Conservation (phyloP, 768 basidiomycete genomes). For the Kwoniella europaea region DNA sequence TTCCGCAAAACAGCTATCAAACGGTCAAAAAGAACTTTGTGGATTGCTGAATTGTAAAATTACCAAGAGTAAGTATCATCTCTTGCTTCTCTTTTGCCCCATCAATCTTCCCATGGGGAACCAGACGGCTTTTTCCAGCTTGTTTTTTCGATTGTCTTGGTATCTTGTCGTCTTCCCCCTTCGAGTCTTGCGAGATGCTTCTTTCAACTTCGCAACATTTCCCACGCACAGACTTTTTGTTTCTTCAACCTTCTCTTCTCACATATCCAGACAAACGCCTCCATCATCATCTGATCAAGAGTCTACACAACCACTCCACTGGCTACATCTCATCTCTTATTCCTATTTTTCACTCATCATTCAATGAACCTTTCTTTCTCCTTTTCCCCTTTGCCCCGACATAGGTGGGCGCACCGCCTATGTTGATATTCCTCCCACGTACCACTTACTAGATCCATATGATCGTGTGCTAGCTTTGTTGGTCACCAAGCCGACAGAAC, state of each 20-base stretch:
- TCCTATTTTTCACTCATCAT: not conserved
- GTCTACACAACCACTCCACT: constrained; percentile 65
- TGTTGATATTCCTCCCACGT: not conserved
- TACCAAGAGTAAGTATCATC: not conserved
- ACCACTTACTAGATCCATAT: not conserved
- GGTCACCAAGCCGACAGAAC: not conserved
- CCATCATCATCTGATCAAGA: constrained; percentile 47
- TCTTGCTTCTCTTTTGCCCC: not conserved
- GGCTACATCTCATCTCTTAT: constrained; percentile 61
- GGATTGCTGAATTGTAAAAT: not conserved
- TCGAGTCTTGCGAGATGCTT: not conserved
- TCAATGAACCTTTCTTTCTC: not conserved
- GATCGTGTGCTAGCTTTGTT: not conserved
- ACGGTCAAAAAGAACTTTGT: not conserved
- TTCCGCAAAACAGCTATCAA: not conserved
- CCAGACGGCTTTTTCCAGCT: not conserved
- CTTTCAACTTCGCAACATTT: constrained; percentile 54
- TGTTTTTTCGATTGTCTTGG: not conserved
- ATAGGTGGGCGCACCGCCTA: not conserved
- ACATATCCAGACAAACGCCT: not conserved
- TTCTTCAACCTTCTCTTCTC: constrained; percentile 37
- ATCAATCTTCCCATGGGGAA: not conserved
- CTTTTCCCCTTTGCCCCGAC: constrained; percentile 1
- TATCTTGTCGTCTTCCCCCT: not conserved
- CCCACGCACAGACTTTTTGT: constrained; percentile 36